Conservation (phyloP, 1,284 basidiomycete species). For the Neonothopanus nambi region DNA sequence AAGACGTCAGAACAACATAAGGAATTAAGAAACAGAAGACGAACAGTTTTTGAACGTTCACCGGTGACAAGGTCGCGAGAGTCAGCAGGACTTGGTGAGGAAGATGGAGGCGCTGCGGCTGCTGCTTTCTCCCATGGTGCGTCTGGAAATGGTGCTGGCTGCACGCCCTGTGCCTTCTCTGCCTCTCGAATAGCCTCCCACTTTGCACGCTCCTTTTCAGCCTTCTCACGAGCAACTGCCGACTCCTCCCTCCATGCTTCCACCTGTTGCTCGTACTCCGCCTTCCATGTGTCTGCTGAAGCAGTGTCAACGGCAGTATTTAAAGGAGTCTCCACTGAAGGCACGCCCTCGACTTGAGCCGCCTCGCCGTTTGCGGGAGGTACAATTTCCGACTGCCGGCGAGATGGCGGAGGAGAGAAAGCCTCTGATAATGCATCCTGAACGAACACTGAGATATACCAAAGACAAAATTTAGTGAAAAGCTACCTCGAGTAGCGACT, state of each 20-base stretch:
- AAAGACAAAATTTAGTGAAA: not conserved
- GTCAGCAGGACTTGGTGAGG: conserved; percentile 38
- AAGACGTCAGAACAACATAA: not conserved
- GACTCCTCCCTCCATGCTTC: conserved; percentile 74
- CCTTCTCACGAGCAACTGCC: conserved; percentile 72
- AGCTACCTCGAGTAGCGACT: conserved; percentile 7
- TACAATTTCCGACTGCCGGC: conserved; percentile 17
- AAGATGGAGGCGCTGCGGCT: conserved; percentile 18
- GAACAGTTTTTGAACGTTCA: conserved; percentile 37
- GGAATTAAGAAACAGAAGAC: conserved; percentile 7
- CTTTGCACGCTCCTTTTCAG: conserved; percentile 68
- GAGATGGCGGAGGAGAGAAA: conserved; percentile 20
- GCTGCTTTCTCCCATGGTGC: conserved; percentile 9
- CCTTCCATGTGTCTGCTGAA: conserved; percentile 48
- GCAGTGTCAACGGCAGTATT: conserved; percentile 10
- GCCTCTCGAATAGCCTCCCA: conserved; percentile 62
- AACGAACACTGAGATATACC: not conserved
- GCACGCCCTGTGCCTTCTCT: conserved; percentile 41
- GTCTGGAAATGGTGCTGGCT: conserved; percentile 19
- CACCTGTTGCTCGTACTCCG: conserved; percentile 70
- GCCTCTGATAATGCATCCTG: conserved; percentile 15
- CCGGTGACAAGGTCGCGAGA: conserved; percentile 45
- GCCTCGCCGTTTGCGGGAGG: conserved; percentile 14
- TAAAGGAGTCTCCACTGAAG: conserved; percentile 8
- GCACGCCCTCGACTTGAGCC: conserved; percentile 12